Evolutionary conservation across 2,329 filamentous ascomycete genomes (phyloP).

Genomic region (Alternaria dauci): DNA sequence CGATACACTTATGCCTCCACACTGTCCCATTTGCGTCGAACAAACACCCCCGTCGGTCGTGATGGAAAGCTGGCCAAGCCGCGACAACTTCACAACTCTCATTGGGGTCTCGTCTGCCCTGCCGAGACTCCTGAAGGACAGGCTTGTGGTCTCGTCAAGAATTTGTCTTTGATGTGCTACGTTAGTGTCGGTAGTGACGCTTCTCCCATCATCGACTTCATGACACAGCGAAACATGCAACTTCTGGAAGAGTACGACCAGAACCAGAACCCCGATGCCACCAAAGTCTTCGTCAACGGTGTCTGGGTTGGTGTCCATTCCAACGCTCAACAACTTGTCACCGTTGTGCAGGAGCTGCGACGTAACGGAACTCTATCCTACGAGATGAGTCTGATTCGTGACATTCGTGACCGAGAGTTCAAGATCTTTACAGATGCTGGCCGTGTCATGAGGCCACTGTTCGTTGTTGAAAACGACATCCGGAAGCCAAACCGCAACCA

Average conservation of each 20-base stretch:
- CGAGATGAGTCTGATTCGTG: constrained; percentile 92
- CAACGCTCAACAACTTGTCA: constrained; percentile 85
- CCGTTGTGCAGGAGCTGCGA: constrained; percentile 77
- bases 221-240: constrained; percentile 96
- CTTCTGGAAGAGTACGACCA: constrained; percentile 87
- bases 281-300: constrained; percentile 97
- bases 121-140: constrained; percentile 98
- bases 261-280: constrained; percentile 79
- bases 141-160: constrained; percentile 98
- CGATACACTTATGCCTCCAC: constrained; percentile 98
- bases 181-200: constrained; percentile 94
- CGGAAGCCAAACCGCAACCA: constrained; percentile 78
- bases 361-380: constrained; percentile 84
- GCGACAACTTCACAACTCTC: constrained; percentile 96
- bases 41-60: constrained; percentile 96
- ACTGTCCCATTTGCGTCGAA: constrained; percentile 93
- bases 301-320: constrained; percentile 97
- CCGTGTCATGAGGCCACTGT: constrained; percentile 90
- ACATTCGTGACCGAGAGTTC: constrained; percentile 97
- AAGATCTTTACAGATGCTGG: constrained; percentile 98
- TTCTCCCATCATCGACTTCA: constrained; percentile 90
- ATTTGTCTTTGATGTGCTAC: constrained; percentile 96
- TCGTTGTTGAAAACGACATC: constrained; percentile 87
- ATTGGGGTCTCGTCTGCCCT: constrained; percentile 97
- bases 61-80: constrained; percentile 99